These are phyloP conservation scores for Aspergillus kassunensis DNA, from an alignment of 495 filamentous ascomycete genomes.

Conservation along the genomic window DNA sequence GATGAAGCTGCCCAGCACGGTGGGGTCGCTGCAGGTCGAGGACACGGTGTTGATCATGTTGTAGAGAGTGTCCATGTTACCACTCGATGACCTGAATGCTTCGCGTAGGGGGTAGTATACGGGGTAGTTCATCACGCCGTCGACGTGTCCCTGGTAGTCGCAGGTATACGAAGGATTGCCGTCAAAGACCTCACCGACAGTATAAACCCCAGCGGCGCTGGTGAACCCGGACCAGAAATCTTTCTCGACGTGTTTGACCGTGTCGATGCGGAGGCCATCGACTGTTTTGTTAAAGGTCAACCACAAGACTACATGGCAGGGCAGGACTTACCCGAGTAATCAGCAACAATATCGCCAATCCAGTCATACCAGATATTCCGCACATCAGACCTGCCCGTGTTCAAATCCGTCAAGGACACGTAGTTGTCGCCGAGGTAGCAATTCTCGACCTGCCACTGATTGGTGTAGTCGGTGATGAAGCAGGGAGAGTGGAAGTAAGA, in stretches of 20 bases:
- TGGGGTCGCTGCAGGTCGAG: constrained; percentile 41
- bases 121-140: constrained; percentile 25
- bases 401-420: constrained; percentile 63
- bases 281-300: constrained; percentile 40
- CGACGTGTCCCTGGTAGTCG: constrained; percentile 5
- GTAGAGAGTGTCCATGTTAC: constrained; percentile 50
- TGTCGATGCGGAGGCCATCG: constrained; percentile 68
- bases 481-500: constrained; percentile 68
- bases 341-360: constrained; percentile 47
- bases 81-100: constrained; percentile 46
- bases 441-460: constrained; percentile 36
- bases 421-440: constrained; percentile 65
- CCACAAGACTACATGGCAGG: too few species aligned
- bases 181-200: constrained; percentile 10
- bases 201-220: constrained; percentile 8
- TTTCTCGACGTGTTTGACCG: constrained; percentile 46
- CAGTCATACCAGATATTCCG: constrained; percentile 59
- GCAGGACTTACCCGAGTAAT: constrained; percentile 58
- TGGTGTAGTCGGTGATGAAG: constrained; percentile 55
- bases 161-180: constrained; percentile 3
- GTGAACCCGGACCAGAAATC: constrained; percentile 5
- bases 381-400: constrained; percentile 56
- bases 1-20: constrained; percentile 58
- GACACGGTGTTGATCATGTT: constrained; percentile 43
- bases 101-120: constrained; percentile 50